These are phyloP conservation scores for Opeltia flavorubescens DNA, from an alignment of 495 filamentous ascomycete species.

Conservation along the genomic window DNA sequence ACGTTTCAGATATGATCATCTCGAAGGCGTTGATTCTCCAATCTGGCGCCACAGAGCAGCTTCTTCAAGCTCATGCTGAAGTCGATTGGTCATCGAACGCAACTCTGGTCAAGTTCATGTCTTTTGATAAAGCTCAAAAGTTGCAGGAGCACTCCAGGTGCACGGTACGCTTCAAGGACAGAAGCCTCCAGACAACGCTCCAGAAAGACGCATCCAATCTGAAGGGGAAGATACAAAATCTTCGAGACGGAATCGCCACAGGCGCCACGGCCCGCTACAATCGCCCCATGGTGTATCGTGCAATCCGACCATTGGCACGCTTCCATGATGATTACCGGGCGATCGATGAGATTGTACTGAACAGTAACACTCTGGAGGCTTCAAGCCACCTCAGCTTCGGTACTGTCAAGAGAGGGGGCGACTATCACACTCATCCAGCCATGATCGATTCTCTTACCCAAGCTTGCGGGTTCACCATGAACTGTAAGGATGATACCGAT, in stretches of 20 bases:
- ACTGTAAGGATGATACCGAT: constrained; percentile 46
- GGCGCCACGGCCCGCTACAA: constrained; percentile 23
- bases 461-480: constrained; percentile 50
- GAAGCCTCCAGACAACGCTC: background rate
- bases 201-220: constrained; percentile 1
- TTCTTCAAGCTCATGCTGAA: constrained; percentile 11
- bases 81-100: constrained; percentile 25
- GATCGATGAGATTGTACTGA: constrained; percentile 28
- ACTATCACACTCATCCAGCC: constrained; percentile 28
- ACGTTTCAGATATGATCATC: constrained; percentile 39
- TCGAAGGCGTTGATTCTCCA: constrained; percentile 14
- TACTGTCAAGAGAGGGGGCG: constrained; percentile 39
- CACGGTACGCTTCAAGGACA: constrained; percentile 2
- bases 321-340: constrained; percentile 46
- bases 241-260: constrained; percentile 22
- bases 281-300: constrained; percentile 50
- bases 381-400: constrained; percentile 15
- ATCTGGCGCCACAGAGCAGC: constrained; percentile 8
- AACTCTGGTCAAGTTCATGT: constrained; percentile 22
- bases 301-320: constrained; percentile 48
- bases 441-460: constrained; percentile 47
- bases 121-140: constrained; percentile 9
- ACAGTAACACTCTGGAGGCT: constrained; percentile 17
- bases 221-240: constrained; percentile 27
- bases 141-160: constrained; percentile 2